phyloP scores from a whole-genome alignment of 2,329 filamentous ascomycete species.

The Sarocladiaceae sp. region DNA sequence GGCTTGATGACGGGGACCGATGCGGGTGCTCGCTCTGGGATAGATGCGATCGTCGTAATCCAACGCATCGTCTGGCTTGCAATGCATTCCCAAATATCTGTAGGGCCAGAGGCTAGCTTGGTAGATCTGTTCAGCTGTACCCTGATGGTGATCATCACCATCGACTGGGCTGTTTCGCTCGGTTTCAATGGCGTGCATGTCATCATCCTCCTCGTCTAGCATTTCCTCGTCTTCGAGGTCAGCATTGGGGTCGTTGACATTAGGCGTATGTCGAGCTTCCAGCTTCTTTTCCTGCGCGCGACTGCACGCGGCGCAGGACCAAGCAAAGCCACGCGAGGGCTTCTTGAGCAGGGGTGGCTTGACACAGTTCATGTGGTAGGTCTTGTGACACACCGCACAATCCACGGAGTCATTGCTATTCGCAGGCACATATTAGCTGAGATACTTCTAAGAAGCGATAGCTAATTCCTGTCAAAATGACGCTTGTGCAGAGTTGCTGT shows the following conservation, averaged over 20 bases:
- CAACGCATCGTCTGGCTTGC: slow-evolving; percentile 86
- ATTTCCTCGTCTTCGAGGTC: slow-evolving; percentile 59
- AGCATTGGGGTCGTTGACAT: slow-evolving; percentile 60
- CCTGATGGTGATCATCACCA: slow-evolving; percentile 49
- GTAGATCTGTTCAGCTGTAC: slow-evolving; percentile 80
- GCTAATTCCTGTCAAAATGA: too few relatives aligned
- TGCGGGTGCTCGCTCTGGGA: slow-evolving; percentile 84
- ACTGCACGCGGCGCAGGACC: slow-evolving; percentile 95
- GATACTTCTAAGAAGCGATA: too few relatives aligned
- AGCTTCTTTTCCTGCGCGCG: slow-evolving; percentile 90
- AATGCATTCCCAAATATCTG: slow-evolving; percentile 91
- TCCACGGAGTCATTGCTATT: slow-evolving; percentile 86
- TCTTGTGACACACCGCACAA: slow-evolving; percentile 89
- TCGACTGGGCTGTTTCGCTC: slow-evolving; percentile 58
- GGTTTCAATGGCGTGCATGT: slow-evolving; percentile 48
- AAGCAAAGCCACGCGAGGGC: slow-evolving; percentile 92
- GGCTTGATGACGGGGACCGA: slow-evolving; percentile 89
- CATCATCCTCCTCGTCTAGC: slow-evolving; percentile 67
- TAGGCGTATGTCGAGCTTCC: slow-evolving; percentile 82
- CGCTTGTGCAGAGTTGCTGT: too few relatives aligned
- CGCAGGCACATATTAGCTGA: slow-evolving; percentile 11
- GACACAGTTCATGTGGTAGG: slow-evolving; percentile 98
- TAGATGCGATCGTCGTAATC: slow-evolving; percentile 98
- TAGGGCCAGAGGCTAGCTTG: slow-evolving; percentile 95
- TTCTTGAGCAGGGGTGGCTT: slow-evolving; percentile 89